Base-by-base conservation (phyloP, 257 asterid species). In the Solanum sparsipilum region DNA sequence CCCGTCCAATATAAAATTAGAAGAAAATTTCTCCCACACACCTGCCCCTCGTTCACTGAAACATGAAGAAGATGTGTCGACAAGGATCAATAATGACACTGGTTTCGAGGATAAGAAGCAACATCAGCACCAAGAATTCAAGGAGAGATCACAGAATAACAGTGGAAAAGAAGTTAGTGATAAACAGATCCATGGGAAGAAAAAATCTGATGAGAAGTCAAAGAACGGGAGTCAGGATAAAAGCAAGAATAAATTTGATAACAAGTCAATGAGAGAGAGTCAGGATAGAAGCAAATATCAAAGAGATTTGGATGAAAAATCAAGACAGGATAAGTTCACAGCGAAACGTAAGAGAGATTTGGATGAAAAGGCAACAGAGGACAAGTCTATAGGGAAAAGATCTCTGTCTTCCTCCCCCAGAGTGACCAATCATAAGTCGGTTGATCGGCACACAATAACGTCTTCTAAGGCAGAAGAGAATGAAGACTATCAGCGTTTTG, bases 401-500 rank as follows among this genome's bases (percentile, higher is more conserved):
- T 67, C 88, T 56, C 31, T 70, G 84, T 75, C 70, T 15, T 78
- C 88, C 84, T 86, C 88, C 81, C 84, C 88, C 74, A 23, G 18
- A 11, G 4, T 71, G 73, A 31, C 84, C 70, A 39, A 21, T 85
- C 48, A 1, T 58, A 71, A 56, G 58, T 65, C 87, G 1, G 29
- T 68, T 31, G 87, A 87, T n/a, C 90, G 7, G 41, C 76, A 29
- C 31, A 90, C 87, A 84, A 86, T 86, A 78, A 84, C 86, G 5
- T 13, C 84, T 5, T 90, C 85, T 82, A 74, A 65, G 73, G 90
- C 84, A 46, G 83, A 90, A 68, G 88, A 41, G 86, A 90, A 92
- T 58, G 91, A 90, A 52, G 88, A 87, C 74, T 86, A 88, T 90
- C 90, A 82, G 31, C 92, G 56, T 68, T 70, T 72, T 71, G 84